Evolutionary conservation across 768 basidiomycete species (phyloP).

Genomic region (Xerocomus potaroensis): DNA sequence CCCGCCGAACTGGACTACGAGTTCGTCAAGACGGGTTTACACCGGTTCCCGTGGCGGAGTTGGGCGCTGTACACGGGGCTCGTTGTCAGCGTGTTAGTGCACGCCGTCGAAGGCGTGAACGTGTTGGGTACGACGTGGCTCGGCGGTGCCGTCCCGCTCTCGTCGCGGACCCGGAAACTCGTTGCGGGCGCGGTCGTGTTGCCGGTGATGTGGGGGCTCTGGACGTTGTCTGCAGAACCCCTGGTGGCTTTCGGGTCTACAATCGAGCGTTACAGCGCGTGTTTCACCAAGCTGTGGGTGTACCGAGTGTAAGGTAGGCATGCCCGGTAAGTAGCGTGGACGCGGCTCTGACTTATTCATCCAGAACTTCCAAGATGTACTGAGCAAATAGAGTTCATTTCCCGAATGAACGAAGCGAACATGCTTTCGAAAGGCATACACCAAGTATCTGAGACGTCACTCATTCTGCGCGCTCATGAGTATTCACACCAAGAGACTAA

Average conservation of each 20-base stretch:
- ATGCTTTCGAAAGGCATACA: not conserved
- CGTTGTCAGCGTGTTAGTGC: constrained; percentile 50
- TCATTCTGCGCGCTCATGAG: too few species aligned
- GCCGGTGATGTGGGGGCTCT: constrained; percentile 56
- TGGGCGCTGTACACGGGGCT: constrained; percentile 63
- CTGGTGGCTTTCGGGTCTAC: constrained; percentile 51
- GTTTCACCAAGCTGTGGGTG: constrained; percentile 42
- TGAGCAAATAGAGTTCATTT: not conserved
- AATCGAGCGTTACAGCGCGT: constrained; percentile 48
- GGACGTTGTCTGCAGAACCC: constrained; percentile 54
- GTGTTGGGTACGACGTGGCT: constrained; percentile 49
- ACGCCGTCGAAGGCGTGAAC: constrained; percentile 57
- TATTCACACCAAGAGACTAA: too few species aligned
- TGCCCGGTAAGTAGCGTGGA: not conserved
- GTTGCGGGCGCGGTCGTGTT: constrained; percentile 36
- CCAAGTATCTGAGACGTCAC: too few species aligned
- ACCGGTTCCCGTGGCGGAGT: constrained; percentile 56
- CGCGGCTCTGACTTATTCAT: not conserved
- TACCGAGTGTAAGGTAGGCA: constrained; percentile 38
- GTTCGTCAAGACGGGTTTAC: constrained; percentile 71
- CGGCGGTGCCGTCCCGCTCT: constrained; percentile 12
- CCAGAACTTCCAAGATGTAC: not conserved
- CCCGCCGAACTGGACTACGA: constrained; percentile 81
- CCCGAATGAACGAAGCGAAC: not conserved
- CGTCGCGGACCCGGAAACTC: constrained; percentile 24